Percentiles rank a stretch among this genome's conserved stretches.
These are phyloP conservation scores for Crataegus laevigata DNA, from an alignment of 306 rosid genomes.

Conservation along the genomic window DNA sequence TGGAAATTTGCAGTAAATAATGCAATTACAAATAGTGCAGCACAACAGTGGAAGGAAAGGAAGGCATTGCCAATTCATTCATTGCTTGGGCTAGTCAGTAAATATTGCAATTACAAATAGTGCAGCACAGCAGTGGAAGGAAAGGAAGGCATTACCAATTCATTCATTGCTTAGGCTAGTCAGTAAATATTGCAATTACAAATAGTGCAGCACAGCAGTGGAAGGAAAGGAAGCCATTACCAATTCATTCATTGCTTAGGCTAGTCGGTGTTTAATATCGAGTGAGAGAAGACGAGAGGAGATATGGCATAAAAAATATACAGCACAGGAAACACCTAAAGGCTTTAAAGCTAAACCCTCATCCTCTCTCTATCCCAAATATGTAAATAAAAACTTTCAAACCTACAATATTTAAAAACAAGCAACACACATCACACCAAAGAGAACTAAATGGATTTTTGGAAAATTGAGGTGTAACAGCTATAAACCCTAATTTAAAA, in stretches of 20 bases:
- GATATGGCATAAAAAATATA: too few relatives aligned
- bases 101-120: too few relatives aligned
- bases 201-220: too few relatives aligned
- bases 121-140: too few relatives aligned
- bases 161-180: too few relatives aligned
- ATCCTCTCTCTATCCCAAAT: conserved; percentile 4
- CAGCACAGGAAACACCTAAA: conserved; percentile 24
- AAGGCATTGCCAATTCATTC: conserved; percentile 53
- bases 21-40: conserved; percentile 42
- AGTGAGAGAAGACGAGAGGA: too few relatives aligned
- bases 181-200: too few relatives aligned
- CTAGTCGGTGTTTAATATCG: too few relatives aligned
- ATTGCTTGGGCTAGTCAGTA: conserved; percentile 62
- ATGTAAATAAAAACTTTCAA: conserved; percentile 1
- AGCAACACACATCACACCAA: neutral
- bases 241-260: too few relatives aligned
- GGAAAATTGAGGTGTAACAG: conserved; percentile 33
- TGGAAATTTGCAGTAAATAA: conserved; percentile 74
- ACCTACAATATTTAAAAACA: conserved; percentile 11
- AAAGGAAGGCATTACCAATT: too few relatives aligned
- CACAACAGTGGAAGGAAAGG: neutral
- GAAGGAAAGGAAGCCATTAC: too few relatives aligned
- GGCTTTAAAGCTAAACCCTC: conserved; percentile 44
- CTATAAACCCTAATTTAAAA: neutral
- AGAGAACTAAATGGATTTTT: conserved; percentile 25